phyloP scores from a whole-genome alignment of 495 filamentous ascomycete species.

The Aspergillus bridgeri region DNA sequence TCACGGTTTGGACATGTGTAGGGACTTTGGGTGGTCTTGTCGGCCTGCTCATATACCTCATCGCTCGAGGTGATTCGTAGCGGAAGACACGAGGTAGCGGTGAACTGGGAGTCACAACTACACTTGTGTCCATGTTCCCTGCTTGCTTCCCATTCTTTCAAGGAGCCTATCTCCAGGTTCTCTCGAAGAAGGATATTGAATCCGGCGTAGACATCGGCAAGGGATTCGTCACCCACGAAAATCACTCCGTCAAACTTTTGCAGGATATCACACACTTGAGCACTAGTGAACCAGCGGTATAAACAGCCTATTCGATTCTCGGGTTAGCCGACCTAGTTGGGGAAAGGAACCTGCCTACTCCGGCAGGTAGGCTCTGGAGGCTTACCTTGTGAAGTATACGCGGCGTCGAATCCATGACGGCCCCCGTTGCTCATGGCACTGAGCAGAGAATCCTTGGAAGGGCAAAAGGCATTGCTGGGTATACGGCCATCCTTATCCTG shows the following conservation, averaged over 20 bases:
- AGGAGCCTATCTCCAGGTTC: constrained; percentile 38
- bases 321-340: constrained; percentile 5
- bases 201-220: constrained; percentile 41
- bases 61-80: constrained; percentile 34
- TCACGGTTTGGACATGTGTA: constrained; percentile 24
- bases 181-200: constrained; percentile 49
- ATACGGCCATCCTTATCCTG: constrained; percentile 9
- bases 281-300: constrained; percentile 44
- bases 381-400: constrained; percentile 40
- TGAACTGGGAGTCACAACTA: constrained; percentile 43
- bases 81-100: constrained; percentile 28
- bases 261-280: constrained; percentile 49
- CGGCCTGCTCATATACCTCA: constrained; percentile 19
- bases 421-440: constrained; percentile 46
- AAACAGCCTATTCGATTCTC: constrained; percentile 30
- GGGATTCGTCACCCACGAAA: constrained; percentile 46
- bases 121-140: constrained; percentile 30
- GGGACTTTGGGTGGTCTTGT: constrained; percentile 15
- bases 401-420: constrained; percentile 44
- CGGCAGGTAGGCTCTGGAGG: neutral
- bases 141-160: constrained; percentile 41
- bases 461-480: constrained; percentile 30
- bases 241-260: constrained; percentile 43
- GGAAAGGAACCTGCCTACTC: neutral
- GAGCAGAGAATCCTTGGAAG: constrained; percentile 35